Evolutionary conservation across 768 basidiomycete species (phyloP), one percentile per base, ranked within the genome.

Genomic region (Trametes meyenii): DNA sequence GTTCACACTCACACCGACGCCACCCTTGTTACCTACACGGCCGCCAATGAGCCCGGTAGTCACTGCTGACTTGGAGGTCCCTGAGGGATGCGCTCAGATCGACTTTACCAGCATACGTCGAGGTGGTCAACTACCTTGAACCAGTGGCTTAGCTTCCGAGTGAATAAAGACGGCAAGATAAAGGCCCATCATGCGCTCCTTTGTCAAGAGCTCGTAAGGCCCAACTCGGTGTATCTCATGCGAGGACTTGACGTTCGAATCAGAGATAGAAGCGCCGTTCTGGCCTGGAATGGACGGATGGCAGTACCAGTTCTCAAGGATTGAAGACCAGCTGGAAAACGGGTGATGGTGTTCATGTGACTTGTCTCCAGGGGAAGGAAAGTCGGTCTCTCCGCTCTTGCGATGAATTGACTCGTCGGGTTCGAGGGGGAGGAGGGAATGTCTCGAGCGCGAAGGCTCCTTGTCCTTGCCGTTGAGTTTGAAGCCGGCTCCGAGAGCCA

Each of bases 171-270:
- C 72, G 5, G 89, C 83, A 38, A 92, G 78, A 70, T 93, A 93
- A 43, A 96, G 83, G 2, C 93, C 93, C 90, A 98, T 89, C 76
- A 98, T 80, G 33, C 96, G 82, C 68, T 97, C 94, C 75, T 98
- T 98, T 55, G 85, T 81, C 12, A 96, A 78, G 24, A 96, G 80
- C 63, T 91, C 81, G 70, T 97, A 98, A 16, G 92, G 93, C 0
- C 91, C 92, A 66, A 80, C 80, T 55, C 80, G 51, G 24, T 54
- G 62, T 14, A 39, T 23, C 26, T 52, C 59, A 36, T 61, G 55
- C 35, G 58, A 55, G 14, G 23, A 53, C 46, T 40, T 61, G 51
- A 42, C 24, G 38, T 63, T 59, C 8, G 58, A 23, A 53, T 65
- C 44, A 36, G 49, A 58, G 21, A 40, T 17, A 1, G 50, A 16